These are phyloP conservation scores for Heteromeles arbutifolia DNA, from an alignment of 306 rosid genomes.

Conservation along the genomic window DNA sequence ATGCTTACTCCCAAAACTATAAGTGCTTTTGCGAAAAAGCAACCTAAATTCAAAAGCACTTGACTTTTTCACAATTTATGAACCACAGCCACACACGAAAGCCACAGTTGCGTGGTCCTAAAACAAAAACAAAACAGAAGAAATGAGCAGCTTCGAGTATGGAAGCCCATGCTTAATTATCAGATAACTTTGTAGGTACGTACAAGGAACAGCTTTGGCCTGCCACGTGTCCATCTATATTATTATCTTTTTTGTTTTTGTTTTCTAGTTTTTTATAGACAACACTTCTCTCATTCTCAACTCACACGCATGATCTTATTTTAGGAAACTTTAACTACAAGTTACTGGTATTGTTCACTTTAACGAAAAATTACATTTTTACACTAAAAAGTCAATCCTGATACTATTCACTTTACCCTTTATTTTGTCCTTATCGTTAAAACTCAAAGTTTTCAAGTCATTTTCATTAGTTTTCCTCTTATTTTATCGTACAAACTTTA, in stretches of 20 bases:
- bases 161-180: slow-evolving; percentile 10
- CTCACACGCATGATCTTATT: neutral
- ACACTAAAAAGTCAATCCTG: too few species aligned
- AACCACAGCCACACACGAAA: neutral
- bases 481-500: too few species aligned
- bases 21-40: neutral
- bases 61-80: neutral
- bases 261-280: neutral
- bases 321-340: too few species aligned
- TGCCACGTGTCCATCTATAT: neutral
- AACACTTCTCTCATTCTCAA: neutral
- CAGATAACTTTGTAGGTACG: neutral
- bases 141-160: neutral
- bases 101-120: neutral
- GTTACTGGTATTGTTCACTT: too few species aligned
- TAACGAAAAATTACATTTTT: too few species aligned
- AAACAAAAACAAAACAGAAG: neutral
- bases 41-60: neutral
- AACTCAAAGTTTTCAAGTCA: too few species aligned
- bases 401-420: too few species aligned
- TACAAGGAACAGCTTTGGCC: neutral
- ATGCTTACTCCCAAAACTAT: neutral
- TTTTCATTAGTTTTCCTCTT: too few species aligned
- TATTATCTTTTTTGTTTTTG: neutral
- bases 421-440: too few species aligned